These are phyloP conservation scores for Penicillium psychrofluorescens DNA, from an alignment of 495 filamentous ascomycete species.

Conservation along the genomic window DNA sequence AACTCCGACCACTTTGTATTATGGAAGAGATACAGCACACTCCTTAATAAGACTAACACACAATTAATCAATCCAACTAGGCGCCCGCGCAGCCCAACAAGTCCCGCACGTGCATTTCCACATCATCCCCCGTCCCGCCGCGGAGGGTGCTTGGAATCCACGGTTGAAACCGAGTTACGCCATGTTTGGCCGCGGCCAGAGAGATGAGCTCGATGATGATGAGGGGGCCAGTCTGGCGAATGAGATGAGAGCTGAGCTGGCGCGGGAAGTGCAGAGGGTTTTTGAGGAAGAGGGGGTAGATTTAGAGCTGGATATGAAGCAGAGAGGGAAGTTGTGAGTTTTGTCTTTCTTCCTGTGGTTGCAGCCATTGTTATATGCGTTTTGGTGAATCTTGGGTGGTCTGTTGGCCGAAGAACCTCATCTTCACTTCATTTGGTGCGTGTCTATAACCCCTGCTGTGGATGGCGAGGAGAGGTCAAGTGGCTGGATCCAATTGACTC, in stretches of 20 bases:
- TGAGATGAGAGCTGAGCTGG: constrained; percentile 55
- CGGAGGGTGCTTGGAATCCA: constrained; percentile 10
- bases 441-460: not conserved
- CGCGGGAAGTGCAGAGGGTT: constrained; percentile 43
- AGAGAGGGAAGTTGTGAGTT: constrained; percentile 19
- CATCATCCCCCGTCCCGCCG: constrained; percentile 64
- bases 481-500: not conserved
- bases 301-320: constrained; percentile 16
- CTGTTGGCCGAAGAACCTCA: not conserved
- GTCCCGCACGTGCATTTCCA: constrained; percentile 92
- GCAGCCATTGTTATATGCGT: not conserved
- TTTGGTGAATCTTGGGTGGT: not conserved
- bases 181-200: constrained; percentile 77
- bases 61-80: constrained; percentile 23
- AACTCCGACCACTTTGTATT: no score
- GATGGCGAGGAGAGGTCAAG: not conserved
- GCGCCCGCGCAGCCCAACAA: constrained; percentile 77
- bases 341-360: not conserved
- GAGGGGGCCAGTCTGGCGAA: constrained; percentile 60
- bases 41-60: not conserved
- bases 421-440: not conserved
- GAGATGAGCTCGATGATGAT: constrained; percentile 81
- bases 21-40: no score
- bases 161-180: constrained; percentile 48
- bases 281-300: constrained; percentile 35